Evolutionary conservation across 2,329 filamentous ascomycete genomes (phyloP), one percentile per base, ranked within the genome.

Genomic region (Aspergillus alliaceus): DNA sequence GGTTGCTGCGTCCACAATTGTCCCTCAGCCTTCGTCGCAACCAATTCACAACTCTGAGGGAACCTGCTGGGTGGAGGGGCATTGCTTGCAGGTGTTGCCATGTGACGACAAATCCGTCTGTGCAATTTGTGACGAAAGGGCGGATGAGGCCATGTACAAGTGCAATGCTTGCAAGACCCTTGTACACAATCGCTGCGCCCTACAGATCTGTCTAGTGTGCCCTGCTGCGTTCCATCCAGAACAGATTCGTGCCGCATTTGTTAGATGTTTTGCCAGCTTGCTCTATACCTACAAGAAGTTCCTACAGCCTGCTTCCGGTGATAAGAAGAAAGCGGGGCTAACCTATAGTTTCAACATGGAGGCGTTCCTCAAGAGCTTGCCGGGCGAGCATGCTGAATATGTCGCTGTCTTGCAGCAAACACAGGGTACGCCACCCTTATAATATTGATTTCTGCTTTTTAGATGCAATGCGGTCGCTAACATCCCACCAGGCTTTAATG

Each of bases 281-380:
- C 80, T 89, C 61, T 89, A 88, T 72, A 89, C 86, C 0, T 89
- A 89, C 68, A 83, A 87, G 55, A 84, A 84, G 63, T 88, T 82
- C 66, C 77, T 89, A 59, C 72, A 80, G 22, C 83, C 85, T 4
- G 81, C 86, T 15, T 81, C 76, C 9, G 81, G 83, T 24, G 84
- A 87, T 51, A 82, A 85, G 63, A 86, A 84, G 69, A 88, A 86
- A 67, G 77, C 81, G 11, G 86, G 86, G 2, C 73, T 87, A 70
- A 74, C 83, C 24, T 88, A 87, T 65, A 79, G 80, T 57, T 89
- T 89, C 75, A 86, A 88, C 69, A 84, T 86, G 79, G 85, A 88
- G 44, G 83, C 83, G 3, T 89, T 88, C 65, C 72, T 87, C 61
- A 84, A 82, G 69, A 87, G 84, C 65, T 76, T 89, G 60, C 86